Evolutionary conservation across 371 early-diverging fungal species (phyloP).

Genomic region (Polyrhizophydium stewartii): DNA sequence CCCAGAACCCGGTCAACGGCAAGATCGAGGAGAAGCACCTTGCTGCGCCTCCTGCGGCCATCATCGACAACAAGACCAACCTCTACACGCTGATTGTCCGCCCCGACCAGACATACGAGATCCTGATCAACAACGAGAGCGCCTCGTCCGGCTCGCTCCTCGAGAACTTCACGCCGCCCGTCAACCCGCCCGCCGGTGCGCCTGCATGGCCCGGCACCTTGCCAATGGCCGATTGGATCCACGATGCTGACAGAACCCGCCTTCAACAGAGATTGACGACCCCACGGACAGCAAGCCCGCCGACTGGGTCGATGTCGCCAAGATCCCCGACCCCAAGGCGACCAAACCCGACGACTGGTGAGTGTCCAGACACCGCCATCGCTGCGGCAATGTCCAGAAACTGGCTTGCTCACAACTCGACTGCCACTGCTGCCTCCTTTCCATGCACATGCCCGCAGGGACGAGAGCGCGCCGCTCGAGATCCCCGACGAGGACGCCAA

Average conservation of each 20-base stretch:
- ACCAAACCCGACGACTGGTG: conserved; percentile 89
- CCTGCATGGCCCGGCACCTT: neutral
- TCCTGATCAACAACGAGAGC: conserved; percentile 74
- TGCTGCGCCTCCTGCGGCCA: conserved; percentile 58
- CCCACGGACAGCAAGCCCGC: conserved; percentile 85
- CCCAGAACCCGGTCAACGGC: conserved; percentile 58
- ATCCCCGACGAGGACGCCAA: conserved; percentile 45
- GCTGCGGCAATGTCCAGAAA: too few species aligned
- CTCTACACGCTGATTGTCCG: conserved; percentile 88
- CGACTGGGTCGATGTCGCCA: conserved; percentile 90
- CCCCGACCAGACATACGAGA: conserved; percentile 82
- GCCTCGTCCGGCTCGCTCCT: conserved; percentile 68
- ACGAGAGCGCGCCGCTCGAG: conserved; percentile 44
- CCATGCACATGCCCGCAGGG: too few species aligned
- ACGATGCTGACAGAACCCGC: conserved; percentile 84
- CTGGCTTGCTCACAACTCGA: conserved; percentile 43
- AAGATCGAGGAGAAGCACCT: conserved; percentile 74
- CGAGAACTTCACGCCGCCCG: conserved; percentile 86
- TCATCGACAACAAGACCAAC: conserved; percentile 69
- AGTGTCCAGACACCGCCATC: neutral
- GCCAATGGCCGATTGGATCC: conserved; percentile 50
- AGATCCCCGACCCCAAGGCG: conserved; percentile 76
- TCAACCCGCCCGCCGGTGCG: conserved; percentile 76
- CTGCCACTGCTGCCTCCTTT: neutral
- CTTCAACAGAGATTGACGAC: conserved; percentile 83